Evolutionary conservation across 1,284 basidiomycete species (phyloP).

Genomic region (Irpex sp.): DNA sequence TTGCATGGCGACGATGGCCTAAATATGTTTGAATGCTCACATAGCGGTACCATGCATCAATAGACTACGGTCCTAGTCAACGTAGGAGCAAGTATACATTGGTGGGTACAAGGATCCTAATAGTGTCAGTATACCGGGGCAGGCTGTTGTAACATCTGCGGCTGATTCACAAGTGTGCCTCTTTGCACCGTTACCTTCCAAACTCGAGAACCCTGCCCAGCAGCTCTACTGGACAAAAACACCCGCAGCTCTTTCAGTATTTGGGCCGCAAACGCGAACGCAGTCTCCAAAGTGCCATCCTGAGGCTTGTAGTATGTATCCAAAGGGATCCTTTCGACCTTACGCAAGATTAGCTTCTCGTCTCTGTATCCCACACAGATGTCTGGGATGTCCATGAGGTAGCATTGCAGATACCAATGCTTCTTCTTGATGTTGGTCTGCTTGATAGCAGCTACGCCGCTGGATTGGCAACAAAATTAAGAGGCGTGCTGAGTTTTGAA

Average conservation of each 20-base stretch:
- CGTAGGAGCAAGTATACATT: no score
- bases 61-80: no score
- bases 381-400: neutral
- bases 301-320: neutral
- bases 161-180: neutral
- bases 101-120: no score
- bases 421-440: neutral
- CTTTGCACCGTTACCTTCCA: neutral
- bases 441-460: neutral
- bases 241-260: neutral
- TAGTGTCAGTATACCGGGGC: no score
- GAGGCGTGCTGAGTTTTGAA: neutral
- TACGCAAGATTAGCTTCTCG: neutral
- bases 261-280: neutral
- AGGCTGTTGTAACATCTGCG: neutral
- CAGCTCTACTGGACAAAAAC: neutral
- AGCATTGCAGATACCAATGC: neutral
- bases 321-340: neutral
- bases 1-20: no score
- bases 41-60: no score
- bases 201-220: neutral
- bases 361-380: neutral
- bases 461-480: neutral
- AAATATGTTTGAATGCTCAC: no score
- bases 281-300: neutral